Base-by-base conservation (phyloP, 805 yeast species). In the Zygosaccharomyces siamensis region DNA sequence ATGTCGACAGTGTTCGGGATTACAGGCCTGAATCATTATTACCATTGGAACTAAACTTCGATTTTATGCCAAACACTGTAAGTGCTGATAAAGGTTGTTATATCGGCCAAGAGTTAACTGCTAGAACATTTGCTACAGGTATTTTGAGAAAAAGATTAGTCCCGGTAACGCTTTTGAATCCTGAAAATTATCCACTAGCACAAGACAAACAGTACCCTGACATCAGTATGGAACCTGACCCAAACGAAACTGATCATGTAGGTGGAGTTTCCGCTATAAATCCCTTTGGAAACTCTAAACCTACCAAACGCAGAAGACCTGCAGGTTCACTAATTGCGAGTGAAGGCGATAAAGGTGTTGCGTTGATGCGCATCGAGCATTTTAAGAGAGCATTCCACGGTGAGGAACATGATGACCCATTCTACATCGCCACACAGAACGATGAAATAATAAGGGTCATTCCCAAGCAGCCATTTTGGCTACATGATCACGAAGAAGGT, bases 81-180 rank as follows among this genome's bases (percentile, higher is more conserved):
- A 88, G 92, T 46, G 79, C 84, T 45, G 84, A 89, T 54, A 93
- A 93, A 66, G 99, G 99, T 1, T 93, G 99, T 64, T 93, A 93
- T 59, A 83, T 89, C 12, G 99, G 99, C 1, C 99, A 93, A 67
- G 99, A 93, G 64, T 72, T 93, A 45, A 90, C 97, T 0, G 89
- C 90, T 14, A 77, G 99, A 58, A 84, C 97, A 0, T 83, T 77
- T 60, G 87, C 86, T 51, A 81, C 84, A 28, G 96, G 97, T 3
- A 78, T 83, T 1, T 78, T 90, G n/a, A 74, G 95, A 27, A 89
- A 90, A 59, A 72, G 98, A 47, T 71, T 89, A 2, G 79, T 87
- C 41, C 97, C 98, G 0, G 80, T 84, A 1, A 72, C 70, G 39
- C 36, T 66, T 5, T 44, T 35, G 2, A 49, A 57, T 39, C 21